A percentile compares a stretch with the other conserved stretches of the same genome.
These are phyloP conservation scores for Hyphopichia homilentoma DNA, from an alignment of 805 yeast species.

Conservation along the genomic window DNA sequence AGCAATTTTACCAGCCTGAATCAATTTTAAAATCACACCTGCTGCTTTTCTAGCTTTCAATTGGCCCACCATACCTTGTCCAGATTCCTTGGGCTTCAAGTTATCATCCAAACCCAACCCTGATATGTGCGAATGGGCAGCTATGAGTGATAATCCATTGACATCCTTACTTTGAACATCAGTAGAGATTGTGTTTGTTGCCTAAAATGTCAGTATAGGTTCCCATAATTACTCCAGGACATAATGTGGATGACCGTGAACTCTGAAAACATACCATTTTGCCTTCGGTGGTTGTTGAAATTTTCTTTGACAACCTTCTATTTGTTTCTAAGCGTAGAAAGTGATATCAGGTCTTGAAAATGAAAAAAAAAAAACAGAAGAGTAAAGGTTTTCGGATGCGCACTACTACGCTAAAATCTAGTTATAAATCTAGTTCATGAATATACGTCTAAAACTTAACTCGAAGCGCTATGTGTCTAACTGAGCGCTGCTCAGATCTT, in stretches of 20 bases:
- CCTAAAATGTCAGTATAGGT: conserved; percentile 7
- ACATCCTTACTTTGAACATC: conserved; percentile 31
- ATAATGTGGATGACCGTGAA: too few relatives aligned
- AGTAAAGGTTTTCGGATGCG: too few relatives aligned
- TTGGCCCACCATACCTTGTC: conserved; percentile 98
- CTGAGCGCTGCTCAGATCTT: too few relatives aligned
- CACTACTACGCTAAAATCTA: too few relatives aligned
- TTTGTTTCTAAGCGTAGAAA: too few relatives aligned
- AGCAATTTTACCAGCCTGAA: conserved; percentile 90
- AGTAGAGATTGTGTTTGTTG: conserved; percentile 25
- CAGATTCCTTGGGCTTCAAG: conserved; percentile 69
- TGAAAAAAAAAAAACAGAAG: too few relatives aligned
- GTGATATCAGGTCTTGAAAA: too few relatives aligned
- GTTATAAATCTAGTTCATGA: too few relatives aligned
- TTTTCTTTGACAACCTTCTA: too few relatives aligned
- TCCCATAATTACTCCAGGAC: too few relatives aligned
- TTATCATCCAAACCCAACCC: conserved; percentile 96
- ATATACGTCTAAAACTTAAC: too few relatives aligned
- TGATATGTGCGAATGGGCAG: conserved; percentile 97
- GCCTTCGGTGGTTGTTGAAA: not conserved
- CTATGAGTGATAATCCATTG: conserved; percentile 64
- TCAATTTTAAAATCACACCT: conserved; percentile 89
- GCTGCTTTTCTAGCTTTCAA: conserved; percentile 93
- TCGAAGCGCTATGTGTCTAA: too few relatives aligned
- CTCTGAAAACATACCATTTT: conserved; percentile 6